Conservation (phyloP, 2,329 filamentous ascomycete species). For the Aspergillus fumigatiaffinis region DNA sequence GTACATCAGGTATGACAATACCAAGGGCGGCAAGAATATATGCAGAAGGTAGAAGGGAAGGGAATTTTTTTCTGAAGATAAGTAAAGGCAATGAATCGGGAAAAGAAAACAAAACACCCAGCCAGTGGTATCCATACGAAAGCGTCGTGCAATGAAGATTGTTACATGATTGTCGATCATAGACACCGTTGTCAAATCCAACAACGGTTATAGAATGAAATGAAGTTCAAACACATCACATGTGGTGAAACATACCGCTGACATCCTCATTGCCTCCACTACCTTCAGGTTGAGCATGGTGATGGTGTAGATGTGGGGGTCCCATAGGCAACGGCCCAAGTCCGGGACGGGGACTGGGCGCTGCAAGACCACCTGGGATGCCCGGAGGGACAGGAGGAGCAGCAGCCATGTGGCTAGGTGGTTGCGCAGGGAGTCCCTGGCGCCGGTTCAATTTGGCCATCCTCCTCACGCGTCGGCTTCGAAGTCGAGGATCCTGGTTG, state of each 20-base stretch:
- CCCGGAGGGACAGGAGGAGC: slow-evolving; percentile 57
- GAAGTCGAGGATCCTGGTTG: slow-evolving; percentile 88
- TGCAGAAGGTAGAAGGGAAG: slow-evolving; percentile 4
- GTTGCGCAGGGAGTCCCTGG: slow-evolving; percentile 64
- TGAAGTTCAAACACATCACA: slow-evolving; percentile 54
- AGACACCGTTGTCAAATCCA: slow-evolving; percentile 2
- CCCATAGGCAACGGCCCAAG: slow-evolving; percentile 65
- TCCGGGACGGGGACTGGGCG: slow-evolving; percentile 28
- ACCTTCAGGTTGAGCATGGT: slow-evolving; percentile 68
- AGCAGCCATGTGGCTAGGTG: slow-evolving; percentile 63
- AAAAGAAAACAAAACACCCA: slow-evolving; percentile 3
- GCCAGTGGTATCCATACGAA: slow-evolving; percentile 6
- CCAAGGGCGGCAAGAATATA: neutral
- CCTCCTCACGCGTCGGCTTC: slow-evolving; percentile 85
- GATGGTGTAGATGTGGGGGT: slow-evolving; percentile 65
- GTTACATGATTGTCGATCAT: slow-evolving; percentile 14
- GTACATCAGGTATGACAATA: neutral
- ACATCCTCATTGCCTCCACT: slow-evolving; percentile 62
- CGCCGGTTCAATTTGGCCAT: slow-evolving; percentile 95
- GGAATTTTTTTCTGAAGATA: neutral
- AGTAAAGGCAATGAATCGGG: neutral
- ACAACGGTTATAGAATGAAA: slow-evolving; percentile 1
- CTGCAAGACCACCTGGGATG: slow-evolving; percentile 60
- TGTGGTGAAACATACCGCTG: slow-evolving; percentile 98
- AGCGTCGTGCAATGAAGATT: neutral